These are phyloP conservation scores for Ophiorrhiza pumila DNA, from an alignment of 257 asterid species.

Conservation along the genomic window DNA sequence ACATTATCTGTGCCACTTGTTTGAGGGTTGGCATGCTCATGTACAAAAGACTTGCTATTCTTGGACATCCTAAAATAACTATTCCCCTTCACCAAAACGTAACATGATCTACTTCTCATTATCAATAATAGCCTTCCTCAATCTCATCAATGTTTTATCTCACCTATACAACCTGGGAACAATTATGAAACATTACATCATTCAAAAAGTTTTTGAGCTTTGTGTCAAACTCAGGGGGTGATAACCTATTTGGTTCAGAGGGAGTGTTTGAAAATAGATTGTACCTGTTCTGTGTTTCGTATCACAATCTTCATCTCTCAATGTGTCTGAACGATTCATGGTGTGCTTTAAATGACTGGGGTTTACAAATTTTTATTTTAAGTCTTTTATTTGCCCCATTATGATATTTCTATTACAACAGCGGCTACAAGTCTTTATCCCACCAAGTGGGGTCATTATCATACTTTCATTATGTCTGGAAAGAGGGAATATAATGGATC, in stretches of 20 bases:
- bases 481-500: background rate
- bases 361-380: background rate
- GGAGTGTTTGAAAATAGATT: background rate
- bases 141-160: background rate
- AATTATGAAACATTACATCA: background rate
- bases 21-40: background rate
- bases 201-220: background rate
- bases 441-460: too few relatives aligned
- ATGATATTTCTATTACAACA: too few relatives aligned
- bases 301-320: background rate
- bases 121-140: too few relatives aligned
- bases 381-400: background rate
- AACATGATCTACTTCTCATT: background rate
- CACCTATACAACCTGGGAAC: background rate
- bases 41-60: background rate
- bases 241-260: background rate
- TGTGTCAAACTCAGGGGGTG: background rate
- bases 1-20: background rate
- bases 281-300: background rate
- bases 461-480: too few relatives aligned
- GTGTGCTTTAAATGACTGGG: background rate
- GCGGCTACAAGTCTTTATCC: too few relatives aligned
- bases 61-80: background rate
- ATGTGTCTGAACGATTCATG: background rate
- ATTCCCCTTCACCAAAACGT: too few relatives aligned